Conservation (phyloP, 2,329 filamentous ascomycete species). For the Fusarium virguliforme region DNA sequence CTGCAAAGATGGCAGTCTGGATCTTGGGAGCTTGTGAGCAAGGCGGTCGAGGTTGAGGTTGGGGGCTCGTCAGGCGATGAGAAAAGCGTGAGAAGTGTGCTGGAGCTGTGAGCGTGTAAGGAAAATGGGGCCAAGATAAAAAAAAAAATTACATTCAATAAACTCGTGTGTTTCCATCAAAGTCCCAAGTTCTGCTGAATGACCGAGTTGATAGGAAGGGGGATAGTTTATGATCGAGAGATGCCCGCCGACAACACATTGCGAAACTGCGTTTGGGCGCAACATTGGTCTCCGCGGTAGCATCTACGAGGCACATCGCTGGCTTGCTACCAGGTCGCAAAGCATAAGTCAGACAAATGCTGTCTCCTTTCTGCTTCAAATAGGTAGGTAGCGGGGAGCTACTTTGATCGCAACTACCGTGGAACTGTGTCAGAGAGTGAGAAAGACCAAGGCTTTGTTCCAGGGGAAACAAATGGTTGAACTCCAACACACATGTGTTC, state of each 20-base stretch:
- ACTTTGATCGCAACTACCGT: background rate
- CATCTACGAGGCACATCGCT: background rate
- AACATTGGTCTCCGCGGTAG: slow-evolving; percentile 19
- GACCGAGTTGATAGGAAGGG: too few relatives aligned
- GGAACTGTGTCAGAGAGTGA: background rate
- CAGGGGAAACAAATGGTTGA: background rate
- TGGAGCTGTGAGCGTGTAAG: background rate
- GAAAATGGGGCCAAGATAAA: too few relatives aligned
- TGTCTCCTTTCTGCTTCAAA: background rate
- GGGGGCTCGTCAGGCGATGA: background rate
- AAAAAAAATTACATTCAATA: too few relatives aligned
- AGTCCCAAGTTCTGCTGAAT: too few relatives aligned
- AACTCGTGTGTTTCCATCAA: slow-evolving; percentile 22
- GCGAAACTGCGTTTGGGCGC: slow-evolving; percentile 21
- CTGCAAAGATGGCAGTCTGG: slow-evolving; percentile 23
- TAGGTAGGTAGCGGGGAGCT: background rate
- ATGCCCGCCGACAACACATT: slow-evolving; percentile 34
- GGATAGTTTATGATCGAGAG: slow-evolving; percentile 39
- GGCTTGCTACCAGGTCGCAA: slow-evolving; percentile 1
- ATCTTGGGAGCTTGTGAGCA: background rate
- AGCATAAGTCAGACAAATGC: slow-evolving; percentile 1
- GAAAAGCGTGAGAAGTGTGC: background rate
- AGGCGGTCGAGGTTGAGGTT: background rate
- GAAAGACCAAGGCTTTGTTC: background rate
- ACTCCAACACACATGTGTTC: background rate